Conservation (phyloP, 352 stramenopile genomes). For the Paralagenidium karlingii region DNA sequence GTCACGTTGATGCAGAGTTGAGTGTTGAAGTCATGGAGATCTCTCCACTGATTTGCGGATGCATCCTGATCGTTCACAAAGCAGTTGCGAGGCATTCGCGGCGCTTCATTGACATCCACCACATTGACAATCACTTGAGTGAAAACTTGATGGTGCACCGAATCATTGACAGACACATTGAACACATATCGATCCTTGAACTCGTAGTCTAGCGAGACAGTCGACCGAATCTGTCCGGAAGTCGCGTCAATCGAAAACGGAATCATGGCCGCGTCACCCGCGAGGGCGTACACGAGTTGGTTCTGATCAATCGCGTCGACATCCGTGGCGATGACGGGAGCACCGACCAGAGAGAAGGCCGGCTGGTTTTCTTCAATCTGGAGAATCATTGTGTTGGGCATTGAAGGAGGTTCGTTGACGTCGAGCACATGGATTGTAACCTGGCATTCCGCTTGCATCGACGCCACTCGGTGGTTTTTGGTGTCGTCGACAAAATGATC, state of each 20-base stretch:
- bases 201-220: conserved; percentile 18
- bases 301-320: conserved; percentile 8
- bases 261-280: neutral
- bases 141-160: conserved; percentile 3
- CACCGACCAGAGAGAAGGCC: conserved; percentile 5
- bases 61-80: conserved; percentile 19
- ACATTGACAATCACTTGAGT: conserved; percentile 16
- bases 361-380: conserved; percentile 22
- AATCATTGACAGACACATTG: conserved; percentile 5
- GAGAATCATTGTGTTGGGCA: conserved; percentile 9
- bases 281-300: conserved; percentile 7
- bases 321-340: conserved; percentile 5
- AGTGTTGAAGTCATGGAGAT: too few species aligned
- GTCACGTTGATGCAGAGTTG: conserved; percentile 26
- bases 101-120: conserved; percentile 31
- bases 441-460: conserved; percentile 19
- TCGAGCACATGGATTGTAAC: conserved; percentile 20
- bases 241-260: conserved; percentile 24
- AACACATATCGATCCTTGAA: conserved; percentile 11
- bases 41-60: conserved; percentile 17
- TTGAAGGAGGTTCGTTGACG: conserved; percentile 29
- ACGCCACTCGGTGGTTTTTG: conserved; percentile 11
- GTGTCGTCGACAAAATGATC: conserved; percentile 8
- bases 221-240: conserved; percentile 20
- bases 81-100: conserved; percentile 29